These are phyloP conservation scores for Trypanosoma rangeli DNA, from an alignment of 208 protist species.

Conservation along the genomic window DNA sequence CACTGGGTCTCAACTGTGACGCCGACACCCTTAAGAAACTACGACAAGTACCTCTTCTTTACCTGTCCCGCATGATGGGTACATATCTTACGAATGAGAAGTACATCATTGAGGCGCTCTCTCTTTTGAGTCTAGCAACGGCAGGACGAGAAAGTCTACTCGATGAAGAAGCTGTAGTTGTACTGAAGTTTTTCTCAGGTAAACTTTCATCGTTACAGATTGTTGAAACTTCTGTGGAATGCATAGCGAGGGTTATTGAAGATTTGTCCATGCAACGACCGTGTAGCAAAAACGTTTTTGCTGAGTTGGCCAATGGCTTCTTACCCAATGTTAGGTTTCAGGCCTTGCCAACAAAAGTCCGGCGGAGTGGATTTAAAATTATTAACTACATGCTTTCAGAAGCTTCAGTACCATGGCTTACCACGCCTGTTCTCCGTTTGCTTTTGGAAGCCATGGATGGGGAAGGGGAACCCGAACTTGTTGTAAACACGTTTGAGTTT, in stretches of 20 bases:
- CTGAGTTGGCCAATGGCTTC: constrained; percentile 23
- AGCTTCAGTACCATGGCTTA: constrained; percentile 20
- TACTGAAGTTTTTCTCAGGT: constrained; percentile 54
- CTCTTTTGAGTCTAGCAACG: constrained; percentile 36
- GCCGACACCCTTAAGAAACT: constrained; percentile 36
- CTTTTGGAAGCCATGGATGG: constrained; percentile 67
- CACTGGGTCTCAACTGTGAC: constrained; percentile 26
- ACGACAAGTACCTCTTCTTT: constrained; percentile 39
- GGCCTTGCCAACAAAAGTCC: constrained; percentile 20
- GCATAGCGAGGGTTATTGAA: constrained; percentile 35
- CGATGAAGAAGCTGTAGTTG: constrained; percentile 37
- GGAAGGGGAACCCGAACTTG: constrained; percentile 74
- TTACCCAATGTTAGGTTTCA: constrained; percentile 29
- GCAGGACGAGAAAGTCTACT: constrained; percentile 29
- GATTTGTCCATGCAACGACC: constrained; percentile 23
- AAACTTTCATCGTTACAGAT: constrained; percentile 44
- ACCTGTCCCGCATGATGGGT: constrained; percentile 45
- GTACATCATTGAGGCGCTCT: constrained; percentile 45
- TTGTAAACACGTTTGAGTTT: constrained; percentile 53
- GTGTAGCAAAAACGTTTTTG: constrained; percentile 24
- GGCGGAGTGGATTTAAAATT: constrained; percentile 24
- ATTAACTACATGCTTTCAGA: constrained; percentile 31
- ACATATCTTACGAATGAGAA: constrained; percentile 41
- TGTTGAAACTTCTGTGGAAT: constrained; percentile 34
- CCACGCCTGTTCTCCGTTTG: constrained; percentile 29